Evolutionary conservation across 192 early-diverging fungal species (phyloP), one percentile per base, ranked within the genome.

Genomic region (Pilobolus umbonatus): DNA sequence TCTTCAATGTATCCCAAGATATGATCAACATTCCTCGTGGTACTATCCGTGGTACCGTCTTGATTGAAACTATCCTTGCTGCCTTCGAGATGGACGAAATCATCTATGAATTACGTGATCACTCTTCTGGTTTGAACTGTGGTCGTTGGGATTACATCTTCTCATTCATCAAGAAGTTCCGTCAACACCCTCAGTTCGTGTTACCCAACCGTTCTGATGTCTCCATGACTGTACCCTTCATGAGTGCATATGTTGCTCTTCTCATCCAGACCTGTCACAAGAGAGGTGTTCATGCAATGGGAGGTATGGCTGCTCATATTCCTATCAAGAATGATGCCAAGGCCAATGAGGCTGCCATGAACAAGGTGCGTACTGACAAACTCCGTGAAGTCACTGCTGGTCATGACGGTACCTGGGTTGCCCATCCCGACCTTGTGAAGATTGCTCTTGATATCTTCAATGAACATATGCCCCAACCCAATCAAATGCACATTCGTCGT

Each of bases 61-160:
- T 98, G 66, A 98, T 98, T 67, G 95, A 98, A 78, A 98, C 95
- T 44, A 95, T 98, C 73, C 72, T 93, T 43, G 95, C 90, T 5
- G 87, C 93, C 29, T 98, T 93, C 75, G 92, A 98, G 80, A 98
- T 98, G 95, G 95, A 98, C 62, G 95, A 98, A 78, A 95, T 98
- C 69, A 98, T 98, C 75, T 98, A 92, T 68, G 95, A 98, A 83
- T 81, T 98, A 44, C 92, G 95, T 74, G 88, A 98, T 29, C 95
- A 98, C 80, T 98, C 95, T 36, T 85, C 93, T 39, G 95, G 95
- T 14, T 83, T 98, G 48, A 98, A 98, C 90, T 98, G 95, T 81
- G 95, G 95, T 32, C 85, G 95, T 38, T 98, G 95, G 95, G 95
- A 98, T 77, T 98, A 98, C 80, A 98, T 98, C 75, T 98, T 98